A percentile compares a stretch with the other conserved stretches of the same genome.
phyloP scores from a whole-genome alignment of 331 rosid genomes.

The Rosa hybrid region DNA sequence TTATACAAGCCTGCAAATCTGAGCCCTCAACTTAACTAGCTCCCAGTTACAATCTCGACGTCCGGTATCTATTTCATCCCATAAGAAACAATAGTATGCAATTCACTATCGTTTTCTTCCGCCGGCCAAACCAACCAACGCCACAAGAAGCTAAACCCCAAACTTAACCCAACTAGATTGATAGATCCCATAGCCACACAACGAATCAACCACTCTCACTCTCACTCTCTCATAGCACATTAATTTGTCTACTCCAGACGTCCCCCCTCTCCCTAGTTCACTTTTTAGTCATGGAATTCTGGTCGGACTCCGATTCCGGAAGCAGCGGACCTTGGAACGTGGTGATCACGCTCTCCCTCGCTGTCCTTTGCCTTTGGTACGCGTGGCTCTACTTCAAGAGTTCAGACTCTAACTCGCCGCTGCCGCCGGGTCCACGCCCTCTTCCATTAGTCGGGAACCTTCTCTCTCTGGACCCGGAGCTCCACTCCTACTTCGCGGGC shows the following conservation, averaged over 20 bases:
- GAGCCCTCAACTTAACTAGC: too few relatives aligned
- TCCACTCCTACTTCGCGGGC: slow-evolving; percentile 58
- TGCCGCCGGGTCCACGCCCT: slow-evolving; percentile 73
- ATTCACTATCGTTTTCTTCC: background rate
- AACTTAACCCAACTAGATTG: background rate
- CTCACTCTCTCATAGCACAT: too few relatives aligned
- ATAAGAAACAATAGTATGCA: background rate
- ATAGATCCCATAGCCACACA: background rate
- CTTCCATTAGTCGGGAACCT: slow-evolving; percentile 76
- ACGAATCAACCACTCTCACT: background rate
- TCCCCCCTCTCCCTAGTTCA: too few relatives aligned
- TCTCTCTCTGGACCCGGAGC: slow-evolving; percentile 67
- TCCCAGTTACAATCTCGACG: too few relatives aligned
- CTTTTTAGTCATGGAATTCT: background rate
- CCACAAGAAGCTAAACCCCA: background rate
- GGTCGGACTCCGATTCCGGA: background rate
- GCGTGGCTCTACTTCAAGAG: slow-evolving; percentile 26
- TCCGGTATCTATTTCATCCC: background rate
- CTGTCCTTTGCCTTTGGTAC: slow-evolving; percentile 14
- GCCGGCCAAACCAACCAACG: background rate
- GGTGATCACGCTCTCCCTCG: slow-evolving; percentile 16
- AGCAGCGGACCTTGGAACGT: background rate
- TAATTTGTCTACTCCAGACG: too few relatives aligned
- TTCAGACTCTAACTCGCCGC: background rate
- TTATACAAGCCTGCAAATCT: too few relatives aligned